Percentiles rank a stretch among this genome's conserved stretches.
Conservation (phyloP, 2,329 filamentous ascomycete species). For the Hymenoscyphus scutula region DNA sequence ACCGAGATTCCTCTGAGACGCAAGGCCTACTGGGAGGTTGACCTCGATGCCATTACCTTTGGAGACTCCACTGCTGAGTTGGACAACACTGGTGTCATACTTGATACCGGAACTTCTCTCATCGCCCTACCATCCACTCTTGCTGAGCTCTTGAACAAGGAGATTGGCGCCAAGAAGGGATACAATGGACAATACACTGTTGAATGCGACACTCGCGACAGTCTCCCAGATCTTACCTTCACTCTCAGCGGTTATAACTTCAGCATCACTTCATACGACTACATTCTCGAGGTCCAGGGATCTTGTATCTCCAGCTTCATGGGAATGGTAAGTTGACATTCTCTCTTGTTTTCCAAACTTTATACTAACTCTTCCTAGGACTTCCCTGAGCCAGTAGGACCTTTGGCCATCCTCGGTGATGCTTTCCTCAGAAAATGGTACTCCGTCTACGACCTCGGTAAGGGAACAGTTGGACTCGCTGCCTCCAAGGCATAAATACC, state of each 20-base stretch:
- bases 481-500: constrained; percentile 59
- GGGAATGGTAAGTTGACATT: constrained; percentile 68
- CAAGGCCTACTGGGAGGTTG: constrained; percentile 99
- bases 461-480: constrained; percentile 83
- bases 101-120: constrained; percentile 97
- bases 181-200: constrained; percentile 96
- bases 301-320: constrained; percentile 97
- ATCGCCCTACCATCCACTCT: constrained; percentile 90
- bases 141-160: constrained; percentile 93
- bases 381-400: constrained; percentile 76
- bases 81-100: constrained; percentile 91
- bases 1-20: constrained; percentile 91
- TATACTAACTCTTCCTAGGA: constrained; percentile 81
- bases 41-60: constrained; percentile 87
- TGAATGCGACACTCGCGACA: constrained; percentile 80
- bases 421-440: constrained; percentile 84
- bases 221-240: constrained; percentile 88
- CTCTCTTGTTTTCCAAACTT: constrained; percentile 42
- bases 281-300: constrained; percentile 92
- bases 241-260: constrained; percentile 90
- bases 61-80: constrained; percentile 84
- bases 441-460: constrained; percentile 93
- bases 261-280: constrained; percentile 83
- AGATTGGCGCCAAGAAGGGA: constrained; percentile 97
- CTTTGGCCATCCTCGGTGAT: constrained; percentile 91